Evolutionary conservation across 768 basidiomycete genomes (phyloP).

Genomic region (Lentinus brumalis): DNA sequence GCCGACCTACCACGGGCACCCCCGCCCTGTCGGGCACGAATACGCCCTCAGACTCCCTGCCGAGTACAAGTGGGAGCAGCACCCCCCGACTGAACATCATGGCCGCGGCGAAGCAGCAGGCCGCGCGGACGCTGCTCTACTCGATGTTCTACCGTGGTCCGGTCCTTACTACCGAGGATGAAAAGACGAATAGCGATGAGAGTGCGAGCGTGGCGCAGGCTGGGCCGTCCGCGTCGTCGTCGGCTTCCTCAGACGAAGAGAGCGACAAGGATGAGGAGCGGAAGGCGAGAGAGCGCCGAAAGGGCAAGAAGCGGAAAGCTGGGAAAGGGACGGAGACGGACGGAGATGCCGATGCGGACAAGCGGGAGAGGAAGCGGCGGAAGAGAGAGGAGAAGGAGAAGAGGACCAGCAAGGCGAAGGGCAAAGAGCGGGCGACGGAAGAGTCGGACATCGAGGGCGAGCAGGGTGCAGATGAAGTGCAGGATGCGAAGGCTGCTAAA

Average conservation of each 20-base stretch:
- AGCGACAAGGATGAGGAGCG: too few species aligned
- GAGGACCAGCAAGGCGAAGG: neutral
- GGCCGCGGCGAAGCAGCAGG: conserved; percentile 71
- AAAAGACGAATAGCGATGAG: conserved; percentile 13
- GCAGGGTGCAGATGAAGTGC: neutral
- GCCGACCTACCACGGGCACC: conserved; percentile 55
- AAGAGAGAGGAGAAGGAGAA: conserved; percentile 14
- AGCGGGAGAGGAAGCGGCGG: conserved; percentile 13
- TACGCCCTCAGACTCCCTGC: conserved; percentile 47
- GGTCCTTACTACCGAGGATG: conserved; percentile 53
- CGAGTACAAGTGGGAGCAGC: conserved; percentile 21
- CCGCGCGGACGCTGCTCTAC: conserved; percentile 76
- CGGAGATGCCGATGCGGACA: conserved; percentile 5
- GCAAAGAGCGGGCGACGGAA: conserved; percentile 10
- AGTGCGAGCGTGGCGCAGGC: neutral
- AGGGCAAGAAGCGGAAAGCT: conserved; percentile 14
- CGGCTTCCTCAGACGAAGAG: neutral
- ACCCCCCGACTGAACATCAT: conserved; percentile 52
- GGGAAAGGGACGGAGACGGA: neutral
- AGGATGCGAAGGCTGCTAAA: neutral
- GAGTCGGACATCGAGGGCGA: conserved; percentile 7
- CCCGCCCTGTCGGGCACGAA: conserved; percentile 42
- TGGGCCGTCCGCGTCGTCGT: neutral
- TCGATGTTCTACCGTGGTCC: conserved; percentile 81
- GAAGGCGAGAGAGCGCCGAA: neutral